phyloP scores from a whole-genome alignment of 2,329 filamentous ascomycete genomes.

The Endothia cerciana region DNA sequence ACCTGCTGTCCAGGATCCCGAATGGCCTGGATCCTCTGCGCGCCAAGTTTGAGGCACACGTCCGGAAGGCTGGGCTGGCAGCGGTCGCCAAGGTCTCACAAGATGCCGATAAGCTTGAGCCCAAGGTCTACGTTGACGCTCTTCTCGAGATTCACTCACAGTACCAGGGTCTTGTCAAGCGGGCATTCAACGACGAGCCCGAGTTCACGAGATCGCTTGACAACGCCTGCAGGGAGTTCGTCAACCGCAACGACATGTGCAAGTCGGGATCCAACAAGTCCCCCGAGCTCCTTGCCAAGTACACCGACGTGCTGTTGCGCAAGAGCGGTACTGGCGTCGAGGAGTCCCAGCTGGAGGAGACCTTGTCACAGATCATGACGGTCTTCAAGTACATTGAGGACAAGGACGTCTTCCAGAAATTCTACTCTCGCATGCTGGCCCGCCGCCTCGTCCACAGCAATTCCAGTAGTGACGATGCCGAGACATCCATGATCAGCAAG shows the following conservation, averaged over 20 bases:
- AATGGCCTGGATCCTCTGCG: slow-evolving; percentile 90
- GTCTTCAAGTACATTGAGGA: slow-evolving; percentile 99
- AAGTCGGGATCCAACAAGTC: slow-evolving; percentile 92
- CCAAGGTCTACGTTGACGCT: slow-evolving; percentile 95
- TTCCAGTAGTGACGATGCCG: slow-evolving; percentile 94
- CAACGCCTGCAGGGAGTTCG: slow-evolving; percentile 96
- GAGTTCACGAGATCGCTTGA: slow-evolving; percentile 96
- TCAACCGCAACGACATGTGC: slow-evolving; percentile 97
- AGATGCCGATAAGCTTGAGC: slow-evolving; percentile 88
- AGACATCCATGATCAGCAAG: slow-evolving; percentile 99
- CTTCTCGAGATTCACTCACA: slow-evolving; percentile 92
- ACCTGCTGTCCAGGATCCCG: slow-evolving; percentile 82
- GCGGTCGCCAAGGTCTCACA: slow-evolving; percentile 90
- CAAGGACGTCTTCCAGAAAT: slow-evolving; percentile 99
- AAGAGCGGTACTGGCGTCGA: slow-evolving; percentile 93
- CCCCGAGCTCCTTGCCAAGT: slow-evolving; percentile 92
- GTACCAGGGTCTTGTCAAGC: slow-evolving; percentile 88
- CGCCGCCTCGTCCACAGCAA: slow-evolving; percentile 93
- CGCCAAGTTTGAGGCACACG: slow-evolving; percentile 86
- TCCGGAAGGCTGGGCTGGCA: slow-evolving; percentile 83
- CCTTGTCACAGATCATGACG: slow-evolving; percentile 93
- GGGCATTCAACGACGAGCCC: slow-evolving; percentile 91
- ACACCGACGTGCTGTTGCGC: slow-evolving; percentile 88
- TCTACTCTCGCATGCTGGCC: slow-evolving; percentile 95
- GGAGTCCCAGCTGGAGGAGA: slow-evolving; percentile 89